Percentiles rank a stretch among this genome's conserved stretches.
Evolutionary conservation across 2,329 filamentous ascomycete species (phyloP).

Genomic region (Paraconiothyrium brasiliense): DNA sequence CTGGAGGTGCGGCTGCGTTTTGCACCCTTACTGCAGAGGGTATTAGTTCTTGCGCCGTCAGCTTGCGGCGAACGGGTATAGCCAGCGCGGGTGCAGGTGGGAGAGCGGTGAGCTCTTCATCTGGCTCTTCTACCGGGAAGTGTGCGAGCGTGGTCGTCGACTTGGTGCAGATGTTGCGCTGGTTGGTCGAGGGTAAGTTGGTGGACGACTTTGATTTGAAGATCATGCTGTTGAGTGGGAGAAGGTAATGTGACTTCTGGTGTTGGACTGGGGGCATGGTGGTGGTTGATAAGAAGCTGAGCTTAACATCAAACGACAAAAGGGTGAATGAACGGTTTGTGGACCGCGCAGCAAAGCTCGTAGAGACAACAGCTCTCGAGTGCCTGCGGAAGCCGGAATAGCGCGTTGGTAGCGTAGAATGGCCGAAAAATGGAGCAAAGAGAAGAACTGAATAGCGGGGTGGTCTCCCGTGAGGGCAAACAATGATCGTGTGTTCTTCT

Average conservation of each 20-base stretch:
- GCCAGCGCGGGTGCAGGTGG: conserved; percentile 7
- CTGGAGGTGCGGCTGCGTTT: not conserved
- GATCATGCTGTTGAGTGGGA: conserved; percentile 21
- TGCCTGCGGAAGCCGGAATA: not conserved
- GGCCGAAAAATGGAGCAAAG: not conserved
- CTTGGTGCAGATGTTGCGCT: conserved; percentile 13
- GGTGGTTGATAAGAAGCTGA: not conserved
- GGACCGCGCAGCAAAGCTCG: not conserved
- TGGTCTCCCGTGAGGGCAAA: not conserved
- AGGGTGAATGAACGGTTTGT: not conserved
- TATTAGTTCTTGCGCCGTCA: not conserved
- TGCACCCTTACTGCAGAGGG: not conserved
- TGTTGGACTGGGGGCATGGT: not conserved
- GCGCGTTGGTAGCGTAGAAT: not conserved
- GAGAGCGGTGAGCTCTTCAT: conserved; percentile 26
- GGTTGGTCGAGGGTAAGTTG: conserved; percentile 11
- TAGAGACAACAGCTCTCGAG: not conserved
- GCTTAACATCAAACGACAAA: not conserved
- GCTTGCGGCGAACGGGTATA: not conserved
- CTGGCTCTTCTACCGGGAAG: conserved; percentile 10
- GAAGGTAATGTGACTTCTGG: conserved; percentile 15
- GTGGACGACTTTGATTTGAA: conserved; percentile 16
- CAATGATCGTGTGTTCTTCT: too few species aligned
- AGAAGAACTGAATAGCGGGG: not conserved
- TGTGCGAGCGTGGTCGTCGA: not conserved